These are phyloP conservation scores for Plasmodium knowlesi DNA, from an alignment of 169 alveolate genomes.

Conservation along the genomic window DNA sequence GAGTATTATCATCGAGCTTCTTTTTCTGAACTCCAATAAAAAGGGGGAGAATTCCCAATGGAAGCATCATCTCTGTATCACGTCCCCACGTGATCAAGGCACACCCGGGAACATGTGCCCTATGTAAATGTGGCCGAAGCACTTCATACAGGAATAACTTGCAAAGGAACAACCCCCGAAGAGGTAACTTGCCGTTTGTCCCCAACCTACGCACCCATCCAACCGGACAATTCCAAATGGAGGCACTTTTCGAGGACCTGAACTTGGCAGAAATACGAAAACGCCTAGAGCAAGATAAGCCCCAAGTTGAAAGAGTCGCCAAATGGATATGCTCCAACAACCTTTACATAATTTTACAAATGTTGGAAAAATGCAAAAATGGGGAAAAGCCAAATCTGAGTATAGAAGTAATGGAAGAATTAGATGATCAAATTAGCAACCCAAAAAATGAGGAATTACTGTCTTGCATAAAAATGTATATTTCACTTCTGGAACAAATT, in stretches of 20 bases:
- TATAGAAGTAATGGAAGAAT: constrained; percentile 17
- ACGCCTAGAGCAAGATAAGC: background rate
- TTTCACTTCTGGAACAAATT: constrained; percentile 24
- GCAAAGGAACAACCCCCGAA: background rate
- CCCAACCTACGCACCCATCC: background rate
- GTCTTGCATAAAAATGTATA: constrained; percentile 9
- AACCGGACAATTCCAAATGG: constrained; percentile 8
- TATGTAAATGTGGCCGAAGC: background rate
- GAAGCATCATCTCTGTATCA: background rate
- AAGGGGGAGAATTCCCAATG: background rate
- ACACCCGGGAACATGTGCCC: background rate
- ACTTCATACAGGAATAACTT: background rate
- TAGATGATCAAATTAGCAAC: constrained; percentile 16
- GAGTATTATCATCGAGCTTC: background rate
- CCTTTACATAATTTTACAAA: background rate
- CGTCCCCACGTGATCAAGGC: background rate
- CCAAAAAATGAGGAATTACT: background rate
- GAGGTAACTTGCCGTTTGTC: background rate
- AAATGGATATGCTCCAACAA: constrained; percentile 24
- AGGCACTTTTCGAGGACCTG: background rate
- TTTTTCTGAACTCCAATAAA: background rate
- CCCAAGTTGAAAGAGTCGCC: constrained; percentile 8
- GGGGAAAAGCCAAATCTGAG: background rate
- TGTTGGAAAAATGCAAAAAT: constrained; percentile 58
- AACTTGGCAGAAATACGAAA: constrained; percentile 33